These are phyloP conservation scores for Penicillium sp. DNA, from an alignment of 2,329 filamentous ascomycete species.

Conservation along the genomic window DNA sequence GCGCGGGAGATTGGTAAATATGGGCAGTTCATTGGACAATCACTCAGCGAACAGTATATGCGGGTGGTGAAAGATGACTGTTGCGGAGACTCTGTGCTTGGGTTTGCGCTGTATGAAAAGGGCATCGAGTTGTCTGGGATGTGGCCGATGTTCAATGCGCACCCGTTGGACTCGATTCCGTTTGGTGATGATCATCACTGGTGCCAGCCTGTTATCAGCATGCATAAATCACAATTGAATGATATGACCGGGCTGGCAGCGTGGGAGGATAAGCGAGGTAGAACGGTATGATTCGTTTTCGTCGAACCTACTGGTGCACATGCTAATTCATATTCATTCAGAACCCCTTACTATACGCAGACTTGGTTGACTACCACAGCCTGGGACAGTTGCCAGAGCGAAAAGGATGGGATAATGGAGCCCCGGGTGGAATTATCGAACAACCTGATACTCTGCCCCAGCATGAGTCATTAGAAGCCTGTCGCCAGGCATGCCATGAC, in stretches of 20 bases:
- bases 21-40: constrained; percentile 42
- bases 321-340: not conserved
- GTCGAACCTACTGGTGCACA: not conserved
- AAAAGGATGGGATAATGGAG: constrained; percentile 37
- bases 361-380: constrained; percentile 31
- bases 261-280: constrained; percentile 33
- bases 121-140: constrained; percentile 48
- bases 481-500: constrained; percentile 25
- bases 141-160: constrained; percentile 50
- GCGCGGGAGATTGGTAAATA: constrained; percentile 7
- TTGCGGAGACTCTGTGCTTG: constrained; percentile 54
- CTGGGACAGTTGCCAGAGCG: constrained; percentile 20
- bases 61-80: constrained; percentile 47
- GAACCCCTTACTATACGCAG: constrained; percentile 26
- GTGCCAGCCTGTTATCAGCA: constrained; percentile 51
- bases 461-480: constrained; percentile 32
- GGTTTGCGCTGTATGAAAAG: constrained; percentile 47
- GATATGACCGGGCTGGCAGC: constrained; percentile 52
- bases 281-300: constrained; percentile 17
- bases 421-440: constrained; percentile 32
- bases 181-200: constrained; percentile 46
- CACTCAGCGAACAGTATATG: constrained; percentile 43
- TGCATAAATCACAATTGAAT: constrained; percentile 49
- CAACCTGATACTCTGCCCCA: constrained; percentile 22
- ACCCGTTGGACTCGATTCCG: constrained; percentile 51